Evolutionary conservation across 2,329 filamentous ascomycete genomes (phyloP).

Genomic region (Dactylonectria estremocensis): DNA sequence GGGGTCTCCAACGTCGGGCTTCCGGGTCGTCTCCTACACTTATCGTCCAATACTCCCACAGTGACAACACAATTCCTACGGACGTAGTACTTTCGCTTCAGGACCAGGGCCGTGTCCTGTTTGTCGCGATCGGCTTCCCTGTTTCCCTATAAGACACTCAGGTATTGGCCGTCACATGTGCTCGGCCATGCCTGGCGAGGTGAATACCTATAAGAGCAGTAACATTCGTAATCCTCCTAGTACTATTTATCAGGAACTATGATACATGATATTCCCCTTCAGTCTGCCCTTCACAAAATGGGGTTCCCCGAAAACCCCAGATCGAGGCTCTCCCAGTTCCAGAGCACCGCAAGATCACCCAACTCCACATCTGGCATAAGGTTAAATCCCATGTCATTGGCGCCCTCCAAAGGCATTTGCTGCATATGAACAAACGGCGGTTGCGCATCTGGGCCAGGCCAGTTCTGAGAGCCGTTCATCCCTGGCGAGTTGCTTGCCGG

Average conservation of each 20-base stretch:
- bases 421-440: not conserved
- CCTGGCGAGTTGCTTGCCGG: not conserved
- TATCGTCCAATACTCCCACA: no score
- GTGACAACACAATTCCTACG: no score
- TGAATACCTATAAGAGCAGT: not conserved
- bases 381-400: not conserved
- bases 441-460: not conserved
- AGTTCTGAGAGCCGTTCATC: not conserved
- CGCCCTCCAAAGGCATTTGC: not conserved
- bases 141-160: no score
- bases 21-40: no score
- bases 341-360: conserved; percentile 12
- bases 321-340: conserved; percentile 25
- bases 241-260: not conserved
- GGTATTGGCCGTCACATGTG: not conserved
- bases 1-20: no score
- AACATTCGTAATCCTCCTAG: not conserved
- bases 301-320: conserved; percentile 11
- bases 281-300: conserved; percentile 4
- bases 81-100: no score
- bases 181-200: not conserved
- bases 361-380: conserved; percentile 9
- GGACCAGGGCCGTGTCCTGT: no score
- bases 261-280: not conserved
- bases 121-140: no score